Percentiles rank a stretch among this genome's conserved stretches.
These are phyloP conservation scores for Cystofilobasidium capitatum DNA, from an alignment of 768 basidiomycete species.

Conservation along the genomic window DNA sequence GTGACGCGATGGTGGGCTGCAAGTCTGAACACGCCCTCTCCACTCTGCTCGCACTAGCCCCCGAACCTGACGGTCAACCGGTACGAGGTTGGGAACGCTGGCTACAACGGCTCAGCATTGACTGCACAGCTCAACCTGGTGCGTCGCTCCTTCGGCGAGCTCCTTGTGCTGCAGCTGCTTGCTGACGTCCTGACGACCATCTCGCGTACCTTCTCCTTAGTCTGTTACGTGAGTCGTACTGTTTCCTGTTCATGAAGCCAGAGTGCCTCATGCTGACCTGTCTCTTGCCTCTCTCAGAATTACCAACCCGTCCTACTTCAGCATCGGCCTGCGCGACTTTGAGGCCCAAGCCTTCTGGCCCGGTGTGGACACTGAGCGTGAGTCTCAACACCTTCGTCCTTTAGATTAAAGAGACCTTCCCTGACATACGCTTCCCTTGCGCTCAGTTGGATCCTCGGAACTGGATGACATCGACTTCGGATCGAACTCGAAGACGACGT, in stretches of 20 bases:
- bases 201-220: not conserved
- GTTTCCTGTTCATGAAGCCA: not conserved
- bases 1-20: not conserved
- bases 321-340: conserved; percentile 5
- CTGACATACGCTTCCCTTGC: not conserved
- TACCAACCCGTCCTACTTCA: conserved; percentile 22
- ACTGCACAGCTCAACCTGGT: conserved; percentile 5
- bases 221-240: not conserved
- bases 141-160: not conserved
- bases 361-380: not conserved
- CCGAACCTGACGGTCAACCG: conserved; percentile 18
- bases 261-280: not conserved
- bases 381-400: not conserved
- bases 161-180: not conserved
- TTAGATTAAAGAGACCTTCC: not conserved
- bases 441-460: not conserved
- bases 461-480: conserved; percentile 13
- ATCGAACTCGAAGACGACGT: conserved; percentile 17
- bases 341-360: conserved; percentile 20
- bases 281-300: not conserved
- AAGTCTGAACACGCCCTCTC: not conserved
- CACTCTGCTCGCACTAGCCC: conserved; percentile 4
- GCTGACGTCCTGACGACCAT: not conserved
- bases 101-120: conserved; percentile 7
- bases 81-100: conserved; percentile 3